phyloP scores from a whole-genome alignment of 139 green algal genomes.

The Gonium pectorale region DNA sequence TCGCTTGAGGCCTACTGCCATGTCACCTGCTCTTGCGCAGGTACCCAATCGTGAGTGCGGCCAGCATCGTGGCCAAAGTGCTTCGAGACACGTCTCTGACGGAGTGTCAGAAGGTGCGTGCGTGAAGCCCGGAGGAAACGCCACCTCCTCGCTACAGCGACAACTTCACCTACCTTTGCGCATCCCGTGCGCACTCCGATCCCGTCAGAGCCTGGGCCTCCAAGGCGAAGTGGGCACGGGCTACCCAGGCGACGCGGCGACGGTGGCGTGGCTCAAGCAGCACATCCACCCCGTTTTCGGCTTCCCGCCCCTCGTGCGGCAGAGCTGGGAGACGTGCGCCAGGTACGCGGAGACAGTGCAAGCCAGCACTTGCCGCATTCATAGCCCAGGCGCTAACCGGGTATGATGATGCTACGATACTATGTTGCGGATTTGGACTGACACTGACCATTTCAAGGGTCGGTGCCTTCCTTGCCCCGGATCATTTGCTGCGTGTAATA shows the following conservation, averaged over 20 bases:
- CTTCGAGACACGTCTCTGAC: conserved; percentile 59
- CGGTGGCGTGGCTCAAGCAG: conserved; percentile 82
- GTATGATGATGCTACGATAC: too few species aligned
- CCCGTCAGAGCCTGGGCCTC: conserved; percentile 35
- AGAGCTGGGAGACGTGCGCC: conserved; percentile 68
- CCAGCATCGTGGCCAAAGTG: conserved; percentile 95
- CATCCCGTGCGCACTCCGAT: neutral
- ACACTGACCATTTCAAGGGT: too few species aligned
- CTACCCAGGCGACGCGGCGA: conserved; percentile 85
- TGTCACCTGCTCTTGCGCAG: conserved; percentile 83
- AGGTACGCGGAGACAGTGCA: too few species aligned
- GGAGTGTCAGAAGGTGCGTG: conserved; percentile 36
- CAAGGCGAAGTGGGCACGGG: conserved; percentile 63
- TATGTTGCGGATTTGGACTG: too few species aligned
- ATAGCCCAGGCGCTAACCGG: too few species aligned
- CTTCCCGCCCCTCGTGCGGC: conserved; percentile 82
- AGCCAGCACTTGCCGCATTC: too few species aligned
- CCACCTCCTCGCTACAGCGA: conserved; percentile 17
- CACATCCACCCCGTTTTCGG: conserved; percentile 87
- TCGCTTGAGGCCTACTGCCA: too few species aligned
- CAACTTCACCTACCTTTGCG: neutral
- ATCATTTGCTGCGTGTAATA: too few species aligned
- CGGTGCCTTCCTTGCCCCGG: too few species aligned
- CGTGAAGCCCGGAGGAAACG: neutral
- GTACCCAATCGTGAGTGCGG: conserved; percentile 94